phyloP scores from a whole-genome alignment of 257 asterid species.

The Scutellaria baicalensis region DNA sequence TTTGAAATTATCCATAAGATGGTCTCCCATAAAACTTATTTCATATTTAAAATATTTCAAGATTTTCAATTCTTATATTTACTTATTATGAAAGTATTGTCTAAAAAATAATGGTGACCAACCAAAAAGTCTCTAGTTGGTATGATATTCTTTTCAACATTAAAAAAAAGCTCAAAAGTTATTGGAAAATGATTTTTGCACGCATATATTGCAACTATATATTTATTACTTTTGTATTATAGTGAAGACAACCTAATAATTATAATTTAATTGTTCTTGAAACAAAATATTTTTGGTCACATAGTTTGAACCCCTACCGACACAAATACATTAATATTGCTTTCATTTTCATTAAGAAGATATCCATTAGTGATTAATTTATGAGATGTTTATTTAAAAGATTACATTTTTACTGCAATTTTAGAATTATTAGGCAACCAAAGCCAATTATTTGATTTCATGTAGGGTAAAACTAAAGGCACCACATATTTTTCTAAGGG shows the following conservation, averaged over 20 bases:
- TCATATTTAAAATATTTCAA: neutral
- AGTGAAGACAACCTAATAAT: neutral
- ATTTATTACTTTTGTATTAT: constrained; percentile 4
- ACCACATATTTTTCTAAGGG: too few relatives aligned
- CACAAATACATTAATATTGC: neutral
- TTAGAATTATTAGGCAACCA: neutral
- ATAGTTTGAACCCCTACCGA: constrained; percentile 1
- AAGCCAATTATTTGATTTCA: neutral
- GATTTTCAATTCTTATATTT: neutral
- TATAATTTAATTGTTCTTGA: too few relatives aligned
- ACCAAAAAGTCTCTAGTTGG: constrained; percentile 22
- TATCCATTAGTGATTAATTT: neutral
- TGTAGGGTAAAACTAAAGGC: too few relatives aligned
- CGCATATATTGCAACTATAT: neutral
- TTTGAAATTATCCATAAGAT: too few relatives aligned
- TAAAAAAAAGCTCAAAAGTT: neutral
- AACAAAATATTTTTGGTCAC: too few relatives aligned
- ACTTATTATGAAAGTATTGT: neutral
- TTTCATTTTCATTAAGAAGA: neutral
- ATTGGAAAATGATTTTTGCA: constrained; percentile 5
- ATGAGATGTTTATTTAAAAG: neutral
- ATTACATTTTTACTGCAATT: neutral
- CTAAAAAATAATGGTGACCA: neutral
- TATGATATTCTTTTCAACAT: constrained; percentile 14
- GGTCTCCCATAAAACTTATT: too few relatives aligned